These are phyloP conservation scores for Rhizodiscina lignyota DNA, from an alignment of 495 filamentous ascomycete species.

Conservation along the genomic window DNA sequence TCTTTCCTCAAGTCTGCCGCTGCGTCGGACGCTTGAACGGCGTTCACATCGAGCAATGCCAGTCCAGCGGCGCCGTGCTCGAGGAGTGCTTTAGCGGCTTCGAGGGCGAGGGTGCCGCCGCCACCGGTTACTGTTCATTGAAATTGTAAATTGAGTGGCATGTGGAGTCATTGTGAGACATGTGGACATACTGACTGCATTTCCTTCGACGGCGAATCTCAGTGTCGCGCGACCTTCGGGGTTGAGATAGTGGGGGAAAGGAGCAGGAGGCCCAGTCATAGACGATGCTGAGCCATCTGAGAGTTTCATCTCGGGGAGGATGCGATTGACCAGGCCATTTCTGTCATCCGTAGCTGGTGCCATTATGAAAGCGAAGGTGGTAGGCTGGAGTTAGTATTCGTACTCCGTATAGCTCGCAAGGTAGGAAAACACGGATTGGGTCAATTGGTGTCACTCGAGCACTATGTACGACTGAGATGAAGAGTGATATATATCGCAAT, in stretches of 20 bases:
- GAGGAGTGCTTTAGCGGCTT: conserved; percentile 43
- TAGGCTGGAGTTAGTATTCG: no score
- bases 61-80: conserved; percentile 49
- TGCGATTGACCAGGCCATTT: conserved; percentile 15
- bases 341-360: conserved; percentile 7
- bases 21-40: conserved; percentile 19
- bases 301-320: conserved; percentile 41
- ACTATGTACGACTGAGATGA: no score
- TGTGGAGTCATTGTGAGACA: no score
- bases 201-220: conserved; percentile 45
- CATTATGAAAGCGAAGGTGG: no score
- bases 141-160: background rate
- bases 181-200: conserved; percentile 36
- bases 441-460: no score
- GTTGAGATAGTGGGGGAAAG: conserved; percentile 24
- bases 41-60: conserved; percentile 44
- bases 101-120: conserved; percentile 47
- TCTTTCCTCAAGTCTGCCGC: conserved; percentile 22
- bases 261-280: conserved; percentile 30
- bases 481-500: no score
- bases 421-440: no score
- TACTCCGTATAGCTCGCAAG: no score
- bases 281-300: conserved; percentile 31
- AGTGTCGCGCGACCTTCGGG: conserved; percentile 31
- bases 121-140: conserved; percentile 42